Base-by-base conservation (phyloP, 768 basidiomycete genomes). In the Lactifluus rugatus region DNA sequence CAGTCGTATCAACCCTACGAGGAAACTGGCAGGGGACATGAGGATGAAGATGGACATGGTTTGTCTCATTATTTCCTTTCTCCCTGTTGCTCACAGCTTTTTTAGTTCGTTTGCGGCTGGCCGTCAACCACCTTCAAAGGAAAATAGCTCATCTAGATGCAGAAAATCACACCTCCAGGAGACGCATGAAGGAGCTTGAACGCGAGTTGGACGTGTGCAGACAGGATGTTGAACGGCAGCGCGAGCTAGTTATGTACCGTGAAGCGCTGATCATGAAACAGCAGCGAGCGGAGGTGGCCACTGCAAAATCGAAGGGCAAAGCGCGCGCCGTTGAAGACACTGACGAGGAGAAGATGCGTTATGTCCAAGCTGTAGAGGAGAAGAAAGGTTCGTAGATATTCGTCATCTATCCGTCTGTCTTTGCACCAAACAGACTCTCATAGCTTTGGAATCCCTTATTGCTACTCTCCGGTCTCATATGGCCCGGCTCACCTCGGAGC, bases 161-260 rank as follows among this genome's bases (percentile, higher is more conserved):
- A 0, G 89, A 95, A 66, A 94, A 94, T 63, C 76, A 83, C 4
- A 79, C 89, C 9, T 92, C 91, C 5, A 78, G 89, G 1, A 76
- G 87, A 25, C 78, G 92, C 17, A 88, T 96, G n/a, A 74, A 83
- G 37, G 93, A 95, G 66, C 77, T 96, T 2, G 93, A 96, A 70
- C 74, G 78, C 54, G 93, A 95, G 68, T 76, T 96, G 6, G 91
- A 95, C 61, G 79, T 80, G 14, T 89, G 88, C 63, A 89, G 87
- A 67, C 77, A 79, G n/a, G 87, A 93, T 46, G 85, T 89, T 2
- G 79, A 77, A 1, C 73, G 76, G 54, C 89, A 92, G 67, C 78
- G 87, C 14, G 83, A 83, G 2, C 72, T 81, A 25, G 74, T 87
- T 13, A 70, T 82, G 34, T 81, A 84, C 54, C 75, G 77, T 31